These are phyloP conservation scores for Bjerkandera adusta DNA, from an alignment of 1,284 basidiomycete species.

Conservation along the genomic window DNA sequence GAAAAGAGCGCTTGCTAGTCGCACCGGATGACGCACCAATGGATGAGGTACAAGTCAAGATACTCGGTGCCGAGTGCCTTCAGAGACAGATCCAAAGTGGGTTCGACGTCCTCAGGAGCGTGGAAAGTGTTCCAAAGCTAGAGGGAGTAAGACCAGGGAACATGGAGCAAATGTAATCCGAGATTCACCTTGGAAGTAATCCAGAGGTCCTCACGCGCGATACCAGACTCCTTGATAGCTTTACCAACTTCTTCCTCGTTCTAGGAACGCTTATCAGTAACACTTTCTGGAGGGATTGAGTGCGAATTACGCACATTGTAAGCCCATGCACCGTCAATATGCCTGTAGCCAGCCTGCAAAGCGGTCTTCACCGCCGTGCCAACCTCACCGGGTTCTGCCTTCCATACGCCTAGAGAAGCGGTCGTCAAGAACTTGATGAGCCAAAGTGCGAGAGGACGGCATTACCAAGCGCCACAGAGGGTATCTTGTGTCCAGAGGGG, in stretches of 20 bases:
- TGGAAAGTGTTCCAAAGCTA: constrained; percentile 73
- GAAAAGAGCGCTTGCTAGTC: not conserved
- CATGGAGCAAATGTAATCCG: not conserved
- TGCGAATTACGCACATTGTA: constrained; percentile 43
- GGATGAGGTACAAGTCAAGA: constrained; percentile 79
- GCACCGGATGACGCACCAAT: constrained; percentile 58
- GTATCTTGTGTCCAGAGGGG: constrained; percentile 61
- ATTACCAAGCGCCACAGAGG: constrained; percentile 57
- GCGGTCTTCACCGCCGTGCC: constrained; percentile 61
- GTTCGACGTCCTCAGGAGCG: constrained; percentile 64
- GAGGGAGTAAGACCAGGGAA: not conserved
- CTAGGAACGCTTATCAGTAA: constrained; percentile 9
- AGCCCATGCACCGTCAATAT: constrained; percentile 76
- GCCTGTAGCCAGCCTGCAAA: constrained; percentile 60
- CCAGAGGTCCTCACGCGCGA: constrained; percentile 43
- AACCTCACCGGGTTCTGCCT: constrained; percentile 52
- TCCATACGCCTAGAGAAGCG: constrained; percentile 52
- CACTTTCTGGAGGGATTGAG: not conserved
- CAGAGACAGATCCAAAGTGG: constrained; percentile 67
- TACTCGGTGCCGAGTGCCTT: constrained; percentile 70
- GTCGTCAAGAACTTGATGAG: not conserved
- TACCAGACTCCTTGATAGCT: constrained; percentile 39
- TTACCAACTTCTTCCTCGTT: constrained; percentile 54
- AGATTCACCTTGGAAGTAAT: constrained; percentile 47
- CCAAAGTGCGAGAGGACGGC: constrained; percentile 10